Base-by-base conservation (phyloP, 331 rosid genomes). In the Cydonia oblonga region DNA sequence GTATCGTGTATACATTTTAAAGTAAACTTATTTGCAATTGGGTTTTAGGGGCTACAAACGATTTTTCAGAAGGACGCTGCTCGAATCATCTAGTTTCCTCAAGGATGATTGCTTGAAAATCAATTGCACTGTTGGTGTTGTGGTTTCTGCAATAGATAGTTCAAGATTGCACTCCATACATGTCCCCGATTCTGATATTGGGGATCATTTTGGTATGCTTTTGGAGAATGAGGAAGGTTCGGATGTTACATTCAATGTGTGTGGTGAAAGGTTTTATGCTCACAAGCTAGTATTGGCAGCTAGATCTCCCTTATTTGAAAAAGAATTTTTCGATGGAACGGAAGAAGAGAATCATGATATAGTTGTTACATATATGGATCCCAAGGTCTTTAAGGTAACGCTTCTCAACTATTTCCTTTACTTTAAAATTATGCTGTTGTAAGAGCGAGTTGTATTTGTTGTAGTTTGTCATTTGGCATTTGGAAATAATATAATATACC, bases 121-220 rank as follows among this genome's bases (percentile, higher is more conserved):
- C 46, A 91, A 95, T 78, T 95, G 98, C 79, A 95, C 98, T 26
- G 98, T 95, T 70, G 98, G 98, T 5, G 97, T 95, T 49, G 98
- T 95, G 70, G 91, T 91, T 69, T 89, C 98, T 9, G 86, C 96
- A 11, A 80, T 88, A 29, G 97, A 85, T 78, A 81, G 93, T 63
- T 87, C 97, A 12, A 86, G 88, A 78, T 69, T 81, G 65, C 90
- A 89, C 79, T 81, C 87, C 42, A 89, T 89, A 66, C 82, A 84
- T 29, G 97, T 93, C 75, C 98, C 97, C 7, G 86, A 87, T 14
- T 89, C 93, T 73, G 96, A 93, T 72, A 88, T 91, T 73, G 97
- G 96, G 46, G 69, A 75, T 18, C 90, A 93, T 74, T 86, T 91
- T 42, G 96, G 90, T 44, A 62, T 76, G 81, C 78, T 93, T 28